phyloP scores from a whole-genome alignment of 139 green algal genomes.

The Chlorella vulgaris region DNA sequence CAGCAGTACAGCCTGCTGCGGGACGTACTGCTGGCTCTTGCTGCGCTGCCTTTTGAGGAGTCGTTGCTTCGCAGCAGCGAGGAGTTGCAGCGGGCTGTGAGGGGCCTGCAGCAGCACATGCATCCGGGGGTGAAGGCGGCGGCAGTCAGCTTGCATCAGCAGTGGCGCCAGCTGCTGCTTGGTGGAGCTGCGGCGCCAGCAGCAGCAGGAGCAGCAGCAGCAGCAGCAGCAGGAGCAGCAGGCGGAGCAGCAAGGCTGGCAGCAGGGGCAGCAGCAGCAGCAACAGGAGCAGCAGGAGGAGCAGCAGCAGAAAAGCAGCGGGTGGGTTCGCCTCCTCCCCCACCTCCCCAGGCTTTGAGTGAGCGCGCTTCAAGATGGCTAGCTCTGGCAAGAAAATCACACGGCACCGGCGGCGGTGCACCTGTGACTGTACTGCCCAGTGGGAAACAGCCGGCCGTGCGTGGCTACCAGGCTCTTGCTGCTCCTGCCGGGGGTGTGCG shows the following conservation, averaged over 20 bases:
- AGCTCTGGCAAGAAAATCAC: too few relatives aligned
- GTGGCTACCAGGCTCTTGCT: neutral
- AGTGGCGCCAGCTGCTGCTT: neutral
- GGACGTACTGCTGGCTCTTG: neutral
- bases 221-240: neutral
- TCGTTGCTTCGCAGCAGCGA: neutral
- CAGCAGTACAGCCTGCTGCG: constrained; percentile 16
- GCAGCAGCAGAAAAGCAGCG: too few relatives aligned
- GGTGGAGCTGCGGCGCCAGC: neutral
- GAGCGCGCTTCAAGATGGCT: too few relatives aligned
- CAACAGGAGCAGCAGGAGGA: too few relatives aligned
- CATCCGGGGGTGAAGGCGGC: neutral
- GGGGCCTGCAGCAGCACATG: neutral
- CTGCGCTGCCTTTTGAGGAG: neutral
- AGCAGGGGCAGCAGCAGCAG: too few relatives aligned
- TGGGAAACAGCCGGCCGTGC: neutral
- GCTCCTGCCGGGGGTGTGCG: neutral
- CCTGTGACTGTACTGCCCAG: too few relatives aligned
- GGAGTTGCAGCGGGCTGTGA: neutral
- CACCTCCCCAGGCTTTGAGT: too few relatives aligned
- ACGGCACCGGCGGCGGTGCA: too few relatives aligned
- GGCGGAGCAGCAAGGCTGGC: too few relatives aligned
- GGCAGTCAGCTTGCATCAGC: neutral
- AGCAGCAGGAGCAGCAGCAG: neutral
- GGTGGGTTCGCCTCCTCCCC: too few relatives aligned